Conservation (phyloP, 2,329 filamentous ascomycete species). For the Trichoderma polysporum region DNA sequence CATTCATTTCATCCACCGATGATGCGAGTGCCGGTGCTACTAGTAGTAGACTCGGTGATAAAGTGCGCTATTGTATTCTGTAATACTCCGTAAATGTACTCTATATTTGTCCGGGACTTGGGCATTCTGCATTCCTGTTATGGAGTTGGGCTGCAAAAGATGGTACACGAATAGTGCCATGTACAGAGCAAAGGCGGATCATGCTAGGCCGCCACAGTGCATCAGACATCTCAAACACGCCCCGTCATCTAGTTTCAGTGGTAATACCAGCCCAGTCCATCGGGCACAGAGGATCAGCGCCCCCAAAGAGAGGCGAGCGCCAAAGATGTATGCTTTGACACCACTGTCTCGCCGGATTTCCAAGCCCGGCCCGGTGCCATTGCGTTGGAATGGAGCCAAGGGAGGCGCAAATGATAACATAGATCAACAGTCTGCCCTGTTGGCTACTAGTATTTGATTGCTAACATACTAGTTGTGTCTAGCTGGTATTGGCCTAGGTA, state of each 20-base stretch:
- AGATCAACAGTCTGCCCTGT: background rate
- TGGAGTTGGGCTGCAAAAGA: background rate
- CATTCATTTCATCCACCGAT: background rate
- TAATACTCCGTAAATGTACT: background rate
- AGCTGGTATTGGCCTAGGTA: background rate
- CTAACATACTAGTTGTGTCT: background rate
- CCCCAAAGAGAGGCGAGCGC: background rate
- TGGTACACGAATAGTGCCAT: background rate
- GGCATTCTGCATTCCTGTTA: background rate
- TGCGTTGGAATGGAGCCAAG: conserved; percentile 12
- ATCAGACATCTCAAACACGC: background rate
- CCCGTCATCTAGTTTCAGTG: background rate
- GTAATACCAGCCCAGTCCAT: background rate
- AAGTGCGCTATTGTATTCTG: background rate
- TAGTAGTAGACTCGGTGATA: background rate
- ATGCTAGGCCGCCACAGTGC: background rate
- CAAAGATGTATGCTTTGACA: background rate
- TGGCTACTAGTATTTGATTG: background rate
- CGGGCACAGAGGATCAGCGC: background rate
- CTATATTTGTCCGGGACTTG: background rate
- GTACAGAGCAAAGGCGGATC: background rate
- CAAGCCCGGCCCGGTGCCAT: conserved; percentile 8
- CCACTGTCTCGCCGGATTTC: background rate
- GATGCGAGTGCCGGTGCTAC: background rate
- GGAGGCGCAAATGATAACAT: background rate